Base-by-base conservation (phyloP, 2,329 filamentous ascomycete genomes). In the Colletotrichum sp. region DNA sequence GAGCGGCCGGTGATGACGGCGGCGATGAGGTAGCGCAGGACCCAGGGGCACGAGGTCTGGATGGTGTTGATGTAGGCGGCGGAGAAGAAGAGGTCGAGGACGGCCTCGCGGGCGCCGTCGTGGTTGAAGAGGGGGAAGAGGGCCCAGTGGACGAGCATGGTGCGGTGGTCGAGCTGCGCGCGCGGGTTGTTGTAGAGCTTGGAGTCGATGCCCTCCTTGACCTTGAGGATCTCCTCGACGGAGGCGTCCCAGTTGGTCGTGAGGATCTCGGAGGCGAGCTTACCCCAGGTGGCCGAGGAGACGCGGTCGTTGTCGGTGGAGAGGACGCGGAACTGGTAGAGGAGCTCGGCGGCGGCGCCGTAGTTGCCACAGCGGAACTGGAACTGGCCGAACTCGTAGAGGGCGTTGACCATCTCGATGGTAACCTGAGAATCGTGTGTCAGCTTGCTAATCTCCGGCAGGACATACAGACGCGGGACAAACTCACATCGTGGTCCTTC, bases 111-210 rank as follows among this genome's bases (percentile, higher is more conserved):
- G 75, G 95, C 95, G 79, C 93, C 91, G 82, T 99, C 96, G 88
- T 95, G 94, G 92, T 99, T 99, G 92, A 99, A 99, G 88, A 98
- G 96, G 77, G 97, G 96, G 92, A 99, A 99, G 77, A 99, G 93
- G 61, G 95, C 93, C 96, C 97, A 99, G 94, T 99, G 97, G 82
- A 98, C 94, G 82, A 99, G 90, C 95, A 96, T 98, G 75, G 96
- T 98, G 84, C 97, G 95, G 90, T 98, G 96, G 85, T 96, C 94
- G 78, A 99, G 94, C 89, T 99, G 97, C 76, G 95, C 96, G 79
- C 98, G 92, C 32, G 96, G 95, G 90, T 98, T 98, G 91, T 94
- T 97, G 91, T 98, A 98, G 78, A 99, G 93, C 85, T 96, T 95
- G 75, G 94, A 95, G 86, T 99, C 97, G 85, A 99, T 99, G 82